Evolutionary conservation across 1,139 yeast genomes (phyloP).

Genomic region (Pichia sp.): DNA sequence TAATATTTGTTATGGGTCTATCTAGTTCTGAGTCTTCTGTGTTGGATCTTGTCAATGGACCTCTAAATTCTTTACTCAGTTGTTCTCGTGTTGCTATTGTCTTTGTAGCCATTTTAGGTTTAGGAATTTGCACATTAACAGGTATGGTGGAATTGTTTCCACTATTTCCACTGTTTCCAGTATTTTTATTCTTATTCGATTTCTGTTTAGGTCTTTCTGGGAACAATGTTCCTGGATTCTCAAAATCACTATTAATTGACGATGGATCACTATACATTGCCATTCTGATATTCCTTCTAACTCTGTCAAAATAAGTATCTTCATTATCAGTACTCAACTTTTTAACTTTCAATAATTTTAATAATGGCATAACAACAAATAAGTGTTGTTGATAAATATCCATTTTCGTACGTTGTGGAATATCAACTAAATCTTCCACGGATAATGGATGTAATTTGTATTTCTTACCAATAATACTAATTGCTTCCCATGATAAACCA

Average conservation of each 20-base stretch:
- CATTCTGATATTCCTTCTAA: slow-evolving; percentile 1
- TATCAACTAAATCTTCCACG: slow-evolving; percentile 51
- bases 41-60: background rate
- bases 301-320: slow-evolving; percentile 2
- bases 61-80: slow-evolving; percentile 11
- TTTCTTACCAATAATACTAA: slow-evolving; percentile 40
- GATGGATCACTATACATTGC: background rate
- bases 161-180: no score
- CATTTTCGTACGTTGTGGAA: slow-evolving; percentile 50
- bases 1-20: background rate
- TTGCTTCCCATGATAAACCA: slow-evolving; percentile 51
- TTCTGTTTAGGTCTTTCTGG: background rate
- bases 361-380: slow-evolving; percentile 45
- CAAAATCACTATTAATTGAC: background rate
- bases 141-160: no score
- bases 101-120: slow-evolving; percentile 5
- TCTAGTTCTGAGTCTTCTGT: background rate
- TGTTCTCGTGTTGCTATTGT: slow-evolving; percentile 14
- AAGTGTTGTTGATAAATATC: slow-evolving; percentile 44
- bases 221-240: background rate
- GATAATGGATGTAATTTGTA: slow-evolving; percentile 43
- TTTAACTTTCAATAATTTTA: slow-evolving; percentile 34
- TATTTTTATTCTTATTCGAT: background rate
- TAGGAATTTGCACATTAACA: background rate
- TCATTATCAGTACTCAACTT: slow-evolving; percentile 4